Evolutionary conservation across 2,329 filamentous ascomycete species (phyloP).

Genomic region (Fusarium piperis): DNA sequence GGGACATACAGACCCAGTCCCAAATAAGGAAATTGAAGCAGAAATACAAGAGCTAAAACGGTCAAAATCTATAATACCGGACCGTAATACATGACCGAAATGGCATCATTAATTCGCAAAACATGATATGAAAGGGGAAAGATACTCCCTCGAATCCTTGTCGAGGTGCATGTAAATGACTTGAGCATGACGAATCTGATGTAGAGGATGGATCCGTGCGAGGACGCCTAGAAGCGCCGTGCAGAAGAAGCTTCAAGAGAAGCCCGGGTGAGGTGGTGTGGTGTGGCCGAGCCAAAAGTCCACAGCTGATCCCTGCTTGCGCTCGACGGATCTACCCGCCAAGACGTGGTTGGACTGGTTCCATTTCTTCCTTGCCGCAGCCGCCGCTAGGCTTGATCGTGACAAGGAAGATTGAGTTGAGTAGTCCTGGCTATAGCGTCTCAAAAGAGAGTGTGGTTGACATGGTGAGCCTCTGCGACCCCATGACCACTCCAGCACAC

Average conservation of each 20-base stretch:
- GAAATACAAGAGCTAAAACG: constrained; percentile 12
- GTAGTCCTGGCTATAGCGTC: constrained; percentile 1
- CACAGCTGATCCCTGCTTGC: constrained; percentile 29
- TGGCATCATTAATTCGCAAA: constrained; percentile 3
- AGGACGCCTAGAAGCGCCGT: constrained; percentile 32
- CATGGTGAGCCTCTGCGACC: constrained; percentile 34
- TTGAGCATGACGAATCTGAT: constrained; percentile 25
- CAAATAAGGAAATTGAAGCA: not conserved
- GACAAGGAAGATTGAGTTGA: constrained; percentile 17
- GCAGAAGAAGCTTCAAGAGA: constrained; percentile 4
- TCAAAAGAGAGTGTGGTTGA: constrained; percentile 11
- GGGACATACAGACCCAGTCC: constrained; percentile 12
- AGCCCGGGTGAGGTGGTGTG: not conserved
- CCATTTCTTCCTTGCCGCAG: constrained; percentile 5
- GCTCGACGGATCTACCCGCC: constrained; percentile 43
- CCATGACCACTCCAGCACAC: constrained; percentile 34
- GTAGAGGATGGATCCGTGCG: constrained; percentile 7
- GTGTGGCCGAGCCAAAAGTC: constrained; percentile 1
- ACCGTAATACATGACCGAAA: not conserved
- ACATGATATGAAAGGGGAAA: constrained; percentile 5
- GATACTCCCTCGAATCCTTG: constrained; percentile 5
- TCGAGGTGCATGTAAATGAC: constrained; percentile 17
- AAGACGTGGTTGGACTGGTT: constrained; percentile 32
- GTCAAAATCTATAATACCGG: constrained; percentile 30
- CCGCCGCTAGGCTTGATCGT: constrained; percentile 25